phyloP scores from a whole-genome alignment of 1,284 basidiomycete genomes.

The Ganoderma lucidum region DNA sequence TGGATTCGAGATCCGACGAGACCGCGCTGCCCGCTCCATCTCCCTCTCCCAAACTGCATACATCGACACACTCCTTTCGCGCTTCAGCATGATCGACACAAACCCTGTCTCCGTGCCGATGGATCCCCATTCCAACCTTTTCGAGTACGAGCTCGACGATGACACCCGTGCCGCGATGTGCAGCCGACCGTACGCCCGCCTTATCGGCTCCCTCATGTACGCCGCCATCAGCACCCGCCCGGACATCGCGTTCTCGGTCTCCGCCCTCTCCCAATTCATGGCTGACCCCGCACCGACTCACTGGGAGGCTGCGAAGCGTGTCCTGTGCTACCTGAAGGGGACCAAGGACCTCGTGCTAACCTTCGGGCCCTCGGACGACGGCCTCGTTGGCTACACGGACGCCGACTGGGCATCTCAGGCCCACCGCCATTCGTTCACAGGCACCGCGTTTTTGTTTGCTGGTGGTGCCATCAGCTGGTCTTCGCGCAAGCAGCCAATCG shows the following conservation, averaged over 20 bases:
- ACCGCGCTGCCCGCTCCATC: constrained; percentile 37
- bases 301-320: constrained; percentile 24
- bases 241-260: constrained; percentile 21
- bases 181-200: constrained; percentile 32
- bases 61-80: constrained; percentile 31
- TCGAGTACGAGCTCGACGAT: constrained; percentile 12
- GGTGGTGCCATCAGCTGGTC: constrained; percentile 23
- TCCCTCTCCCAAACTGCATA: constrained; percentile 38
- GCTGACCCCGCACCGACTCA: constrained; percentile 14
- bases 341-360: constrained; percentile 17
- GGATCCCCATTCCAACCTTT: constrained; percentile 25
- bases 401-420: constrained; percentile 17
- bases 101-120: constrained; percentile 32
- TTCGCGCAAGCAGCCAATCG: constrained; percentile 1
- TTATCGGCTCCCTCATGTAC: constrained; percentile 44
- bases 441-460: constrained; percentile 22
- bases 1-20: constrained; percentile 37
- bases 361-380: not conserved
- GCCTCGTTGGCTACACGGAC: constrained; percentile 14
- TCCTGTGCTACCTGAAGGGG: constrained; percentile 25
- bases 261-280: constrained; percentile 17
- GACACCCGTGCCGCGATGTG: constrained; percentile 30
- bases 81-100: constrained; percentile 26
- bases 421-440: constrained; percentile 19
- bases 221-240: constrained; percentile 39